A percentile compares a stretch with the other conserved stretches of the same genome.
Conservation (phyloP, 345 rosid genomes). For the Hypericum androsaemum region DNA sequence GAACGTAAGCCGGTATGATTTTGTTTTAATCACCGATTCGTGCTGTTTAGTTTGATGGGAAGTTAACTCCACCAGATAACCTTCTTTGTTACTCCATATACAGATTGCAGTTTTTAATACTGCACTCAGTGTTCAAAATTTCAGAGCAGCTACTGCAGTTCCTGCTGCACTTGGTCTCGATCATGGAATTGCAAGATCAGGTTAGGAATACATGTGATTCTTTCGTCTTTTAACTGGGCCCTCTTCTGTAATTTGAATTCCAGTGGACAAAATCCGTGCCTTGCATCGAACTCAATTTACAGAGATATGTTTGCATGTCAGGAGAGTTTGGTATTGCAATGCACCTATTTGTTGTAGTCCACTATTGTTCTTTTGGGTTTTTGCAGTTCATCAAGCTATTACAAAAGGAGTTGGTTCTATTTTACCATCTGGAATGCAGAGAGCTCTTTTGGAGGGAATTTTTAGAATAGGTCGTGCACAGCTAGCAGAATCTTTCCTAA, state of each 20-base stretch:
- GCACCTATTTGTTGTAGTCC: slow-evolving; percentile 3
- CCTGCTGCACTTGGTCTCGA: slow-evolving; percentile 83
- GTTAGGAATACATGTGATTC: slow-evolving; percentile 21
- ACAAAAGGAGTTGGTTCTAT: slow-evolving; percentile 44
- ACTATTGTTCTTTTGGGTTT: slow-evolving; percentile 15
- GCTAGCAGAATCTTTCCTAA: slow-evolving; percentile 63
- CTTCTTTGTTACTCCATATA: slow-evolving; percentile 13
- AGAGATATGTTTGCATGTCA: neutral
- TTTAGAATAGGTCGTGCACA: slow-evolving; percentile 83
- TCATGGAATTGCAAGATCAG: slow-evolving; percentile 72
- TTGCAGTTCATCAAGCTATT: slow-evolving; percentile 54
- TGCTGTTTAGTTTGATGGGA: slow-evolving; percentile 7
- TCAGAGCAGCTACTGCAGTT: slow-evolving; percentile 83
- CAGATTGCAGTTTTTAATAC: slow-evolving; percentile 79
- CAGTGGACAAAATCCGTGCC: neutral
- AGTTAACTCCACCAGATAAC: slow-evolving; percentile 16
- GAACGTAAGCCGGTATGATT: slow-evolving; percentile 78
- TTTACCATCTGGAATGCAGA: slow-evolving; percentile 69
- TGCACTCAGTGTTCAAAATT: slow-evolving; percentile 76
- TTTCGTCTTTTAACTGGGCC: neutral
- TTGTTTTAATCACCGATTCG: slow-evolving; percentile 12
- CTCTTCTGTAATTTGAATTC: slow-evolving; percentile 4
- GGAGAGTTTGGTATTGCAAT: neutral
- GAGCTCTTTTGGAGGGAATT: slow-evolving; percentile 57
- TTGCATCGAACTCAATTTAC: neutral